Percentiles rank a stretch among this genome's conserved stretches.
Evolutionary conservation across 225 moss, liverwort and hornwort species (phyloP).

Genomic region (Lunularia cruciata): DNA sequence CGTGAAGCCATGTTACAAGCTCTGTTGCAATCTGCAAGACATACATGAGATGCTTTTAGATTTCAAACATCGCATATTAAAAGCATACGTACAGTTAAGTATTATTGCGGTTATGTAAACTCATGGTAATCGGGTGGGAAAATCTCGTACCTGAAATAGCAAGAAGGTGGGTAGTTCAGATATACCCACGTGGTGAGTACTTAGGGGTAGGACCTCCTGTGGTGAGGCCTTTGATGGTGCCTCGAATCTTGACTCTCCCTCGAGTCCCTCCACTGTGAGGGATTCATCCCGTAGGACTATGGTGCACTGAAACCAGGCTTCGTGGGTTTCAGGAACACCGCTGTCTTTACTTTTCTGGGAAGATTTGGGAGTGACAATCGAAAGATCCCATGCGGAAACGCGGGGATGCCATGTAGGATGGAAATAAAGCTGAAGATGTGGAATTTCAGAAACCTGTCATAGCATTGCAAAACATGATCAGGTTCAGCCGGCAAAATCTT

Average conservation of each 20-base stretch:
- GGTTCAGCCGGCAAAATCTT: not conserved
- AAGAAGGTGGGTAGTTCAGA: constrained; percentile 83
- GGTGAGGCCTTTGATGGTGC: constrained; percentile 47
- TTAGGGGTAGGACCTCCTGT: constrained; percentile 49
- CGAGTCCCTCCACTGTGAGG: constrained; percentile 70
- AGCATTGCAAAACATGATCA: not conserved
- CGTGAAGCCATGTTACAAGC: constrained; percentile 80
- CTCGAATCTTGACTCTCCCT: constrained; percentile 45
- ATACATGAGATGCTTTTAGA: not conserved
- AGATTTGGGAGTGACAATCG: constrained; percentile 58
- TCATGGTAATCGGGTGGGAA: too few relatives aligned
- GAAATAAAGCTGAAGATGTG: constrained; percentile 67
- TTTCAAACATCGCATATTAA: not conserved
- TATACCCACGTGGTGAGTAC: constrained; percentile 51
- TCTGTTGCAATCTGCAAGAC: constrained; percentile 73
- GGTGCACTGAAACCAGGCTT: constrained; percentile 67
- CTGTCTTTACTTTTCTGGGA: constrained; percentile 39
- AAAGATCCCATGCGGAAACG: constrained; percentile 93
- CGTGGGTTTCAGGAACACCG: constrained; percentile 24
- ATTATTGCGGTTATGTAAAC: not conserved
- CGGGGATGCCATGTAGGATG: constrained; percentile 97
- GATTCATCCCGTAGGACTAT: constrained; percentile 79
- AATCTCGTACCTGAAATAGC: constrained; percentile 63
- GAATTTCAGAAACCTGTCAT: constrained; percentile 66
- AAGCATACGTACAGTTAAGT: not conserved